A percentile compares a stretch with the other conserved stretches of the same genome.
Evolutionary conservation across 345 rosid genomes (phyloP).

Genomic region (Aegle marmelos): DNA sequence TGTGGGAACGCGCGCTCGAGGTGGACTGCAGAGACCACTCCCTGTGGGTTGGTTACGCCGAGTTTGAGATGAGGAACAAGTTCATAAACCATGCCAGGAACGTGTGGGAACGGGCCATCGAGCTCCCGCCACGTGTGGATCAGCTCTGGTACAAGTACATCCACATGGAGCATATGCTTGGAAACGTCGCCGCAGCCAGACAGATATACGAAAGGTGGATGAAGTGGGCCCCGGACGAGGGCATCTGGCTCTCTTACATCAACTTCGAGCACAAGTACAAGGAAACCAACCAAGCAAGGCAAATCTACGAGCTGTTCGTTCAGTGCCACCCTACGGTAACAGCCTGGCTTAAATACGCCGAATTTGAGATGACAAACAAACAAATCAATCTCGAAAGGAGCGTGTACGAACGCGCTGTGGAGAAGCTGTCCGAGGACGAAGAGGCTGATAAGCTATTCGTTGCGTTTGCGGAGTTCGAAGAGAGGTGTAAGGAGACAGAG

Average conservation of each 20-base stretch:
- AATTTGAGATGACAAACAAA: conserved; percentile 79
- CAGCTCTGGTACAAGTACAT: conserved; percentile 91
- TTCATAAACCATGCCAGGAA: conserved; percentile 70
- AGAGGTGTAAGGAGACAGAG: conserved; percentile 70
- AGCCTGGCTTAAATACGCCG: conserved; percentile 69
- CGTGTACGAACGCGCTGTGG: conserved; percentile 70
- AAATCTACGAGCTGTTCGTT: conserved; percentile 65
- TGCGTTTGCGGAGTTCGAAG: conserved; percentile 88
- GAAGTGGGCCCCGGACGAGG: conserved; percentile 75
- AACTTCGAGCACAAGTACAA: conserved; percentile 71
- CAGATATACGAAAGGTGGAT: conserved; percentile 82
- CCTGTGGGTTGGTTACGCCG: conserved; percentile 81
- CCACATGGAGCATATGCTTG: conserved; percentile 87
- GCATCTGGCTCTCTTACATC: conserved; percentile 73
- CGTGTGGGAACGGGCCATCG: conserved; percentile 79
- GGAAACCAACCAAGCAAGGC: conserved; percentile 58
- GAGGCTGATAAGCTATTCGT: conserved; percentile 74
- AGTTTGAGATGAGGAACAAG: conserved; percentile 84
- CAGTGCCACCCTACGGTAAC: conserved; percentile 63
- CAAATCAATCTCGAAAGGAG: conserved; percentile 53
- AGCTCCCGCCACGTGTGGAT: conserved; percentile 66
- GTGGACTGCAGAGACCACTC: conserved; percentile 70
- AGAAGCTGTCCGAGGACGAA: conserved; percentile 70
- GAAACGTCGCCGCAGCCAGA: conserved; percentile 73
- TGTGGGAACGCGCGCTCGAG: conserved; percentile 82